A percentile compares a stretch with the other conserved stretches of the same genome.
phyloP scores from a whole-genome alignment of 2,329 filamentous ascomycete genomes.

The Pyricularia pennisetigena region DNA sequence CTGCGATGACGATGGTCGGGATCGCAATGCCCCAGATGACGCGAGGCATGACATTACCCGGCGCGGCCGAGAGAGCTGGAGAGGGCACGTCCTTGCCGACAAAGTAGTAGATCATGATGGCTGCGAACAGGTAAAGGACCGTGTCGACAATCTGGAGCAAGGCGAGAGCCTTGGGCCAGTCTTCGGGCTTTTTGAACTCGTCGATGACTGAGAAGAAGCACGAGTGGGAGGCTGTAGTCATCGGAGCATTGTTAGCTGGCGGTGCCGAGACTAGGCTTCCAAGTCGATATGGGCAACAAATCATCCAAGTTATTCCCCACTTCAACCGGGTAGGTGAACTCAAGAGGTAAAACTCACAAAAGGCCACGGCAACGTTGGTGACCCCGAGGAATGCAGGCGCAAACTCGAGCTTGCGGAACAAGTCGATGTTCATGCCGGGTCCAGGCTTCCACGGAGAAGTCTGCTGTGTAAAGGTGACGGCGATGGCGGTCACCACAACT shows the following conservation, averaged over 20 bases:
- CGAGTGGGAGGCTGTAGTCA: conserved; percentile 42
- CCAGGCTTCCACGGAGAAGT: conserved; percentile 18
- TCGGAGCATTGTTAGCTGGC: background rate
- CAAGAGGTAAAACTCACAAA: conserved; percentile 23
- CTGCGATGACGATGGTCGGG: conserved; percentile 61
- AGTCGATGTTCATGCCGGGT: conserved; percentile 21
- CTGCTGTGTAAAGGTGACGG: conserved; percentile 32
- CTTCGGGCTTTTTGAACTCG: conserved; percentile 49
- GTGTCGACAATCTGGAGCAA: conserved; percentile 42
- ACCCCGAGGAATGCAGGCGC: conserved; percentile 45
- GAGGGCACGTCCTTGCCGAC: conserved; percentile 51
- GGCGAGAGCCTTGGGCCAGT: conserved; percentile 27
- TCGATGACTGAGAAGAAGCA: conserved; percentile 59
- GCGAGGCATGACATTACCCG: conserved; percentile 41
- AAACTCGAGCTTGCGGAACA: conserved; percentile 30
- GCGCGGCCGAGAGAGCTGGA: conserved; percentile 56
- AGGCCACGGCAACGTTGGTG: conserved; percentile 58
- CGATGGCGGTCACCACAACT: conserved; percentile 54
- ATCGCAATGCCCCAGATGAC: conserved; percentile 59
- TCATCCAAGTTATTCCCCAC: background rate
- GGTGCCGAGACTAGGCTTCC: background rate
- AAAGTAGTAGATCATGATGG: conserved; percentile 49
- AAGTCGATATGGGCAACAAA: background rate
- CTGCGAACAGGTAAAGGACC: conserved; percentile 38
- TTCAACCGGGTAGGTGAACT: background rate